Base-by-base conservation (phyloP, 805 yeast species). In the Metahyphopichia silvanorum region DNA sequence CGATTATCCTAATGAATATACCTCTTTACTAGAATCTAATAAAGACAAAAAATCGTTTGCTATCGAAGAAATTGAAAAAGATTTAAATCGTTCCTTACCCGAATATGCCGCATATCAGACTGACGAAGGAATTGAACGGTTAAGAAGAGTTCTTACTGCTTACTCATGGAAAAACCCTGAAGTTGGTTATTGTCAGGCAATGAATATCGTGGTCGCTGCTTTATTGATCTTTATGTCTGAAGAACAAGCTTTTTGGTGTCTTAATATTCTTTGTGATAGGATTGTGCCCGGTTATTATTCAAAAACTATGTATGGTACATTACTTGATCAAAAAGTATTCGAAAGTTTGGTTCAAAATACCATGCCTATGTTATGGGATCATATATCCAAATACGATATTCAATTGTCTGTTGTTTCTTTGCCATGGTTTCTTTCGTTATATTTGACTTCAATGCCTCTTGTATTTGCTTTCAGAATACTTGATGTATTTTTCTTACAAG, bases 161-260 rank as follows among this genome's bases (percentile, higher is more conserved):
- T 93, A 89, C 51, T 86, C 96, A 0, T 93, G 98, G 97, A 86
- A 84, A 43, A 88, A 89, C 54, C 96, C 96, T 0, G 96, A 91
- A 25, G 86, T 93, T 16, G 99, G 99, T 0, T 93, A 93, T 57
- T 93, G 99, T 55, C 98, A 93, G 58, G 98, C 98, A 1, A 93
- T 94, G 98, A 93, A 93, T 54, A 93, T 93, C 32, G 88, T 85
- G 6, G 79, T 77, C 2, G 95, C 95, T 2, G 89, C 86, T 0
- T 56, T 85, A 33, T 60, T 85, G 31, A 83, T 83, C 24, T 84
- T 79, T 55, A 88, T 86, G 83, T 83, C 94, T 6, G 99, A 93
- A 57, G 98, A 91, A 44, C 98, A 93, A 58, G 98, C 96, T 0
- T 93, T 87, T 52, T 93, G 98, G 98, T 77, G 91, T 37, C 69